Evolutionary conservation across 164 flowering plant species (phyloP), one percentile per base, ranked within the genome.

Genomic region (Warburgia ugandensis): DNA sequence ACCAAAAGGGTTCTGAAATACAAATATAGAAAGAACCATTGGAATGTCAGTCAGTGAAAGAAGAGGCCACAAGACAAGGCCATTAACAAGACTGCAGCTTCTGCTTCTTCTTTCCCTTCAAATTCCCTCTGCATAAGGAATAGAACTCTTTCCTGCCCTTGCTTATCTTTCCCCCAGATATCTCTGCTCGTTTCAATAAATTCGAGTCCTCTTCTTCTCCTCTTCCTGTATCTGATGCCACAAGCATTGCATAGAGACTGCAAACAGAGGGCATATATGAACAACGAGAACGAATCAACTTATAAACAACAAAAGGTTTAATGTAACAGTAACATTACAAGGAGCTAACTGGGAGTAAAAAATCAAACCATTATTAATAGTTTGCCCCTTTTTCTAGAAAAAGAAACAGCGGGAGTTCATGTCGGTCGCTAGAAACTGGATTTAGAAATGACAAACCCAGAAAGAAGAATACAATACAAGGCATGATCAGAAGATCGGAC

Each of bases 181-280:
- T 65, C 70, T 46, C 70, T 55, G 8, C 74, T 78, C 44, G 68
- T 29, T 5, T 41, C 58, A 26, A 66, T 40, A 45, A 72, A 39
- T 40, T 68, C 73, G 47, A 75, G 59, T 60, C 43, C 26, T 50
- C 40, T 27, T 25, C 43, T 25, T 28, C 88, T 73, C 73, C 72
- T 79, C 70, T 89, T 89, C 35, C 53, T 47, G n/a, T n/a, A n/a
- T 46, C 53, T 52, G 28, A 60, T 60, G 23, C 64, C 64, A 53
- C 64, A 60, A 37, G 64, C 64, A 53, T 53, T 60, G 35, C 64
- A 47, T 16, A 60, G 39, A 14, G 64, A 53, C 64, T 60, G 48
- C 47, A 45, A 13, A 8, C 13, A 1, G 21, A 39, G 35, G 12
- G 7, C 7, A 31, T 31, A 39, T 20, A 23, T 32, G 8, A 17